Evolutionary conservation across 306 rosid species (phyloP).

Genomic region (Lupinus albus): DNA sequence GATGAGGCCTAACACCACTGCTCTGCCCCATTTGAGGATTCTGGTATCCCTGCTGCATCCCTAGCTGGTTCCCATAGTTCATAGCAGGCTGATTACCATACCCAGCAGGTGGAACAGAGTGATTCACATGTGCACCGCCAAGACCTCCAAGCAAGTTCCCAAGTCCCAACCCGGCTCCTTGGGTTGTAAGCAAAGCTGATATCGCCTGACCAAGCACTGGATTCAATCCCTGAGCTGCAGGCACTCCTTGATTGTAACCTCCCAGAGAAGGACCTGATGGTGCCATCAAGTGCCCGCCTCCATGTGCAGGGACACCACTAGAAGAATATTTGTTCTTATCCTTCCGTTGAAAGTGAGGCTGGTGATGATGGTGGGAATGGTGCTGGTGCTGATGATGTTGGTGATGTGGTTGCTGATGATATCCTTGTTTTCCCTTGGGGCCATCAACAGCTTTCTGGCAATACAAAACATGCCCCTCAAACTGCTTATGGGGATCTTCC

Average conservation of each 20-base stretch:
- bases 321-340: constrained; percentile 58
- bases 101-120: constrained; percentile 51
- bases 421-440: constrained; percentile 55
- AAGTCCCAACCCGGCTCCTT: constrained; percentile 68
- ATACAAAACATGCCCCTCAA: constrained; percentile 61
- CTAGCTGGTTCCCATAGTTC: constrained; percentile 63
- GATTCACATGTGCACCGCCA: constrained; percentile 57
- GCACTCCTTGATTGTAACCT: constrained; percentile 58
- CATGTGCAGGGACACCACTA: constrained; percentile 50
- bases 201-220: constrained; percentile 68
- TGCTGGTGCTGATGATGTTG: constrained; percentile 44
- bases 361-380: constrained; percentile 48
- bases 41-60: constrained; percentile 65
- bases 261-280: constrained; percentile 60
- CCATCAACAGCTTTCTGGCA: constrained; percentile 75
- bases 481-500: constrained; percentile 65
- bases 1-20: constrained; percentile 66
- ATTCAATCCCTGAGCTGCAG: constrained; percentile 52
- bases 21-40: constrained; percentile 74
- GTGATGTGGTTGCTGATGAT: constrained; percentile 48
- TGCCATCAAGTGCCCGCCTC: constrained; percentile 56
- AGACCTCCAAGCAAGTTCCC: constrained; percentile 71
- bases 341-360: constrained; percentile 52
- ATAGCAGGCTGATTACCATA: constrained; percentile 59
- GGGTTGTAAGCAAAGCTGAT: constrained; percentile 64